A percentile compares a stretch with the other conserved stretches of the same genome.
Evolutionary conservation across 352 stramenopile genomes (phyloP).

Genomic region (Aphanomyces cochlioides): DNA sequence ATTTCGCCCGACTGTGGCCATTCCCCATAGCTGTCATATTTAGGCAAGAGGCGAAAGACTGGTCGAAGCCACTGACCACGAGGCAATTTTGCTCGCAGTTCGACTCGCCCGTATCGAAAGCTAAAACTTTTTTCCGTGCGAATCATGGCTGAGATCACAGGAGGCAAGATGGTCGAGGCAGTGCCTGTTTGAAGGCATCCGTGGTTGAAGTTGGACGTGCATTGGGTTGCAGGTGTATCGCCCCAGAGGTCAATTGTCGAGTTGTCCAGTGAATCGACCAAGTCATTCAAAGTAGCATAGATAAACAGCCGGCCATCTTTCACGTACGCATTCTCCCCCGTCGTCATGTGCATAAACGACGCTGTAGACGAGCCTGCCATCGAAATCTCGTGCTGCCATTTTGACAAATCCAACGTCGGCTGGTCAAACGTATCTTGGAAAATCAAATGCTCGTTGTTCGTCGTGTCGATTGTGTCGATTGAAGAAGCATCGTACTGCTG

Average conservation of each 20-base stretch:
- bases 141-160: slow-evolving; percentile 12
- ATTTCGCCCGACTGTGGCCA: slow-evolving; percentile 44
- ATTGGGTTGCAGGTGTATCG: neutral
- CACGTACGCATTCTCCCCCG: neutral
- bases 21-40: slow-evolving; percentile 36
- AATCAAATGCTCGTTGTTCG: slow-evolving; percentile 11
- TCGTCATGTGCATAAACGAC: slow-evolving; percentile 22
- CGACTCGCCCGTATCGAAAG: slow-evolving; percentile 21
- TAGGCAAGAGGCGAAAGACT: slow-evolving; percentile 41
- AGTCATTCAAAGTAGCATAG: slow-evolving; percentile 1
- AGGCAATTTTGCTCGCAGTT: slow-evolving; percentile 24
- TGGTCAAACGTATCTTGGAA: slow-evolving; percentile 19
- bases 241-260: slow-evolving; percentile 21
- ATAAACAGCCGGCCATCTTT: neutral
- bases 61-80: slow-evolving; percentile 40
- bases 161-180: neutral
- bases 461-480: neutral
- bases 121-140: slow-evolving; percentile 29
- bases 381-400: slow-evolving; percentile 22
- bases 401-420: neutral
- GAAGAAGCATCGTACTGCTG: slow-evolving; percentile 6
- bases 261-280: slow-evolving; percentile 11
- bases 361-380: slow-evolving; percentile 11
- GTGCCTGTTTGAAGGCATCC: slow-evolving; percentile 24
- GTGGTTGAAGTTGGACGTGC: slow-evolving; percentile 23